phyloP scores from a whole-genome alignment of 768 basidiomycete genomes.

The Mycena maculata region DNA sequence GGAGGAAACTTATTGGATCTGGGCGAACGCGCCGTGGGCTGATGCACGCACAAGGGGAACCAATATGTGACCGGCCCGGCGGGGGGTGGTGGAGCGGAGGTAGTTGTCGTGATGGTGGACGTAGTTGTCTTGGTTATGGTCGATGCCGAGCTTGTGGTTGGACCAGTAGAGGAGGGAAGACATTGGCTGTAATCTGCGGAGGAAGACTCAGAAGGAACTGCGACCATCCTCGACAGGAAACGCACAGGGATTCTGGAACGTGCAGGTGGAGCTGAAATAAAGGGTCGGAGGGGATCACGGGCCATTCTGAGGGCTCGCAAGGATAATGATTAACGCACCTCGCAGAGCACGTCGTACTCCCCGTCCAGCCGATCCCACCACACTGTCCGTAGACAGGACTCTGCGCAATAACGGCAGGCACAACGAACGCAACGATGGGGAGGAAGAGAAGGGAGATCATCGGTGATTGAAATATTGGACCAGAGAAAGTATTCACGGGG shows the following conservation, averaged over 20 bases:
- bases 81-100: conserved; percentile 44
- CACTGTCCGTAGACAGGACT: background rate
- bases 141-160: background rate
- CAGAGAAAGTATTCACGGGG: too few species aligned
- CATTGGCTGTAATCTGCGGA: background rate
- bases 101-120: background rate
- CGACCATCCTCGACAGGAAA: background rate
- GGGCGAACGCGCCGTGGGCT: background rate
- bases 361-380: background rate
- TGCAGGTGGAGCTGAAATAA: background rate
- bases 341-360: background rate
- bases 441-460: background rate
- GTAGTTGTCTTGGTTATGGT: too few species aligned
- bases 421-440: background rate
- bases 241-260: background rate
- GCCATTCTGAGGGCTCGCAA: background rate
- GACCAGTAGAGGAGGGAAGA: background rate
- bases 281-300: too few species aligned
- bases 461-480: too few species aligned
- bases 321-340: background rate
- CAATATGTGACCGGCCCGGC: conserved; percentile 44
- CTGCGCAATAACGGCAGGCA: background rate
- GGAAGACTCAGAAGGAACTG: background rate
- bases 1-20: conserved; percentile 35
- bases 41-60: conserved; percentile 29